phyloP scores from a whole-genome alignment of 768 basidiomycete genomes.

The Tricholomella constricta region DNA sequence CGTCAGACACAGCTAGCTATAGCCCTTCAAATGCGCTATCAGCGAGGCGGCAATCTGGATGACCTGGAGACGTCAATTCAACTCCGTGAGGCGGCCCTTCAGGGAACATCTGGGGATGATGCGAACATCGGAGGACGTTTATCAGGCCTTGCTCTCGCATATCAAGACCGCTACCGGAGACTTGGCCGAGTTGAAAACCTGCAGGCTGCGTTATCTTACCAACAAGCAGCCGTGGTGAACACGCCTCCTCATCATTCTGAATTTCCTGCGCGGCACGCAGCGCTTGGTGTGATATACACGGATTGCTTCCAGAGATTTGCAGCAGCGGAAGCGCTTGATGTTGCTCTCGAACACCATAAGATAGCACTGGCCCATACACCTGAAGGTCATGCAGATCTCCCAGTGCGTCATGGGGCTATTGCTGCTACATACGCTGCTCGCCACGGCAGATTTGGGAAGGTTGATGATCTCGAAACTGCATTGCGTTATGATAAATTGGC shows the following conservation, averaged over 20 bases:
- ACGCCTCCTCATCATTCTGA: background rate
- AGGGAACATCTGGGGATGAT: background rate
- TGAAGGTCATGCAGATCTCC: constrained; percentile 5
- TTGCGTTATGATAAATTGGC: background rate
- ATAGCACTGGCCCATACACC: background rate
- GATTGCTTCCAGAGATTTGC: background rate
- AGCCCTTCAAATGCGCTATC: background rate
- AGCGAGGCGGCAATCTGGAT: background rate
- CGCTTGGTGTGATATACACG: background rate
- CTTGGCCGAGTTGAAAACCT: background rate
- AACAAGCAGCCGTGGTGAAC: background rate
- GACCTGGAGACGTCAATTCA: background rate
- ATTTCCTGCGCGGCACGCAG: background rate
- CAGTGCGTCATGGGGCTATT: background rate
- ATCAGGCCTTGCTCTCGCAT: background rate
- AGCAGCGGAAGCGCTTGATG: background rate
- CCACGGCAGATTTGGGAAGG: background rate
- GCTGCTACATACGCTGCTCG: background rate
- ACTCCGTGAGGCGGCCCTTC: constrained; percentile 1
- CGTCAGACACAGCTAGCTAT: constrained; percentile 1
- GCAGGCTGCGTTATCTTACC: background rate
- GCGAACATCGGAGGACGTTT: background rate
- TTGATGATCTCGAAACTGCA: constrained; percentile 4
- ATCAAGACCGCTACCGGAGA: background rate
- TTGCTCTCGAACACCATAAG: background rate